Evolutionary conservation across 2,329 filamentous ascomycete species (phyloP).

Genomic region (Cladosporium sp.): DNA sequence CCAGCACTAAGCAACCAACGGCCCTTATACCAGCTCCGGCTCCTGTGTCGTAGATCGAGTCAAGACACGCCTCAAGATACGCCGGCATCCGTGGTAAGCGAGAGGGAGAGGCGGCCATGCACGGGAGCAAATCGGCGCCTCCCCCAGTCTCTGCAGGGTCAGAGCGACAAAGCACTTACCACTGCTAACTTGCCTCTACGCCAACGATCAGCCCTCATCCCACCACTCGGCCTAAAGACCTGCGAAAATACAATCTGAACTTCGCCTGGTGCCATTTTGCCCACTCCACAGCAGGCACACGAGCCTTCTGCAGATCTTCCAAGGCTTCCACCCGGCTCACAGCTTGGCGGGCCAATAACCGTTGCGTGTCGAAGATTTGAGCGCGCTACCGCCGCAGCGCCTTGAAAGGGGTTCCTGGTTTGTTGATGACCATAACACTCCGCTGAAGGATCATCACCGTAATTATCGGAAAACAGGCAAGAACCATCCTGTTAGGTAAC

Average conservation of each 20-base stretch:
- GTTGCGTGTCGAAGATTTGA: neutral
- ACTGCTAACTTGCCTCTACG: too few relatives aligned
- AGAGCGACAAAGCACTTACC: too few relatives aligned
- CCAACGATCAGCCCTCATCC: neutral
- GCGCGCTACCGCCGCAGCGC: neutral
- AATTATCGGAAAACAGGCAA: neutral
- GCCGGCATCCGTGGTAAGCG: neutral
- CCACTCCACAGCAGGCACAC: slow-evolving; percentile 6
- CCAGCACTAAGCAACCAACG: slow-evolving; percentile 11
- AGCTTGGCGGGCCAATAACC: slow-evolving; percentile 7
- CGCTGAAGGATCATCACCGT: neutral
- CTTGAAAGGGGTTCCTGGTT: neutral
- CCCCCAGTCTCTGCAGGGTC: slow-evolving; percentile 3
- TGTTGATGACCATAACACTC: neutral
- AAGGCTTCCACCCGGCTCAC: neutral
- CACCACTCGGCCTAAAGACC: slow-evolving; percentile 5
- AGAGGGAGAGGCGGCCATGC: neutral
- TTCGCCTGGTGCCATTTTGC: neutral
- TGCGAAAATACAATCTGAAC: slow-evolving; percentile 4
- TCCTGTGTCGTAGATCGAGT: neutral
- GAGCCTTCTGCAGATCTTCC: slow-evolving; percentile 14
- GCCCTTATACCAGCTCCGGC: slow-evolving; percentile 6
- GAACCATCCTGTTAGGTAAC: neutral
- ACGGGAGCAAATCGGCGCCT: slow-evolving; percentile 8
- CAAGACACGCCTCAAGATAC: neutral